These are phyloP conservation scores for Quercus lobata DNA, from an alignment of 331 rosid genomes.

Conservation along the genomic window DNA sequence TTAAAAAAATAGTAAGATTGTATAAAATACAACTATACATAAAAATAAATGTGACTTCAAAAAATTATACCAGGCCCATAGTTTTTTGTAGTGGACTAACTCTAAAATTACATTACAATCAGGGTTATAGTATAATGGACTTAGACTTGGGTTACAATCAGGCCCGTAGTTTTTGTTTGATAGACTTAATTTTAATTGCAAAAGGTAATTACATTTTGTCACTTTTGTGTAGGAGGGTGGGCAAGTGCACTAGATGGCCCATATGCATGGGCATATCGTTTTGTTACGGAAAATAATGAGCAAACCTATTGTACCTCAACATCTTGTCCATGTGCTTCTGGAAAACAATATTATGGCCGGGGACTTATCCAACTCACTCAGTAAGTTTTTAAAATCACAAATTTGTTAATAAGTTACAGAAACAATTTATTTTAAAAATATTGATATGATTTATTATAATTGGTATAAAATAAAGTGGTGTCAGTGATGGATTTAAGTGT, in stretches of 20 bases:
- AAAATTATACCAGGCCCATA: too few species aligned
- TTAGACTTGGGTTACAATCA: too few species aligned
- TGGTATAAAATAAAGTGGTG: background rate
- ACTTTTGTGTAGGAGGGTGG: constrained; percentile 22
- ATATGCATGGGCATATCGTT: constrained; percentile 15
- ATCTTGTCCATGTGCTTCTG: background rate
- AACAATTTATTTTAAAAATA: too few species aligned
- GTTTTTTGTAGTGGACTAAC: too few species aligned
- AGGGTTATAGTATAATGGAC: too few species aligned
- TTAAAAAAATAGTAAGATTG: too few species aligned
- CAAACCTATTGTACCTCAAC: background rate
- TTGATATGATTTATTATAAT: background rate
- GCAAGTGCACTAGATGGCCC: constrained; percentile 5
- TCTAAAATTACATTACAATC: too few species aligned
- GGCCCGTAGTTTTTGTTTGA: background rate
- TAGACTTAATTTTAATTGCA: background rate
- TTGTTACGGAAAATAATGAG: background rate
- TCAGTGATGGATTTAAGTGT: background rate
- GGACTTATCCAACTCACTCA: background rate
- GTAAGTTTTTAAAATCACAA: background rate
- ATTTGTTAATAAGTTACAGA: too few species aligned
- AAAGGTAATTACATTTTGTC: background rate
- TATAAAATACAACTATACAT: too few species aligned
- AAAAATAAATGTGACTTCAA: too few species aligned
- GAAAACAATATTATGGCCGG: background rate